Percentiles rank a stretch among this genome's conserved stretches.
Conservation (phyloP, 2,329 filamentous ascomycete species). For the Neurospora sp. region DNA sequence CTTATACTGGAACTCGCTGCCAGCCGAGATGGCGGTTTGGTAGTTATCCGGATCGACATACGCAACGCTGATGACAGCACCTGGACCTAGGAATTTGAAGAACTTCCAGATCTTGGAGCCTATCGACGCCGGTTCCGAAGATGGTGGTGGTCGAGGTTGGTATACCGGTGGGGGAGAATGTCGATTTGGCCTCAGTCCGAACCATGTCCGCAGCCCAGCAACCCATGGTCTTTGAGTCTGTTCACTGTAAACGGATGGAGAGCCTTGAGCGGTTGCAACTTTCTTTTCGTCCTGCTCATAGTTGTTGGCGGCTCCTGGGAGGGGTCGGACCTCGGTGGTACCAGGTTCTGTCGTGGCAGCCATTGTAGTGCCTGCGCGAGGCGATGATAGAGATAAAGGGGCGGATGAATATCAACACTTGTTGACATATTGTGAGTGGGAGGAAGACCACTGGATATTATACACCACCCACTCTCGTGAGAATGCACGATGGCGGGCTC, state of each 20-base stretch:
- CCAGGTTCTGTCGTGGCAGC: neutral
- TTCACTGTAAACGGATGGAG: neutral
- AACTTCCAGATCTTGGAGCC: slow-evolving; percentile 13
- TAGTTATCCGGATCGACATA: slow-evolving; percentile 23
- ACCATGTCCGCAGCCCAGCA: neutral
- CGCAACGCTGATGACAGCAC: slow-evolving; percentile 21
- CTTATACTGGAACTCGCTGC: slow-evolving; percentile 52
- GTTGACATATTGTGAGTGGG: neutral
- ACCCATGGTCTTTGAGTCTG: neutral
- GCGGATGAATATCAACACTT: neutral
- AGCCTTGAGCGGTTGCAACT: neutral
- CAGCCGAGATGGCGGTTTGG: slow-evolving; percentile 36
- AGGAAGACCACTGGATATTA: neutral
- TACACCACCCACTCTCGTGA: neutral
- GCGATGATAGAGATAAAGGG: neutral
- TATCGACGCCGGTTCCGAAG: neutral
- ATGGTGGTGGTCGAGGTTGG: neutral
- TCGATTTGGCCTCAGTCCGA: neutral
- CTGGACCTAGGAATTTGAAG: slow-evolving; percentile 19
- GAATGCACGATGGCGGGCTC: neutral
- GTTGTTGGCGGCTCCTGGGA: neutral
- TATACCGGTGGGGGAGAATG: slow-evolving; percentile 14
- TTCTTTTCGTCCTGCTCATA: neutral
- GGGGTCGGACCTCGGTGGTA: neutral
- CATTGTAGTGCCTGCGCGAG: neutral